Evolutionary conservation across 148 eudicot species (phyloP), one percentile per base, ranked within the genome.

Genomic region (Rhododendron griersonianum): DNA sequence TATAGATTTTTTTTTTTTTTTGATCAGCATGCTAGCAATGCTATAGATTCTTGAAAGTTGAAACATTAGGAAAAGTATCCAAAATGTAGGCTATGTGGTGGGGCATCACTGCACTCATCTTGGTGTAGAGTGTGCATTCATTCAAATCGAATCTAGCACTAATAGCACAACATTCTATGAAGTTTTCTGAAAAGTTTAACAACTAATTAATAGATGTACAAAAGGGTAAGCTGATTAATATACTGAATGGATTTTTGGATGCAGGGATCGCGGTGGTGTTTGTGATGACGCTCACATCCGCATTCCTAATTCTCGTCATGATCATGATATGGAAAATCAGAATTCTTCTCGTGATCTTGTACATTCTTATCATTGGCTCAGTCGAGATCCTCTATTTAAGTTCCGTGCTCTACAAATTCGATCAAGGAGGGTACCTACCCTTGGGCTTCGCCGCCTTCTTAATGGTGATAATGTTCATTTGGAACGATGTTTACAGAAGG

Each of bases 241-340:
- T 30, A 30, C 75, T 4, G 7, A 69, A 0, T 69, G 16, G 19
- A 69, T 69, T 69, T 30, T 50, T 57, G 67, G 79, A 25, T 87
- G 79, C 83, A 91, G 91, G 93, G 6, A 91, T 91, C 15, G 93
- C 92, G 2, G 91, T 91, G 53, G 92, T 88, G 25, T 88, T 90
- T 41, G 93, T 90, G 44, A 90, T 88, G 88, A 77, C 83, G 3
- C 84, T 91, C 15, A 91, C 93, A 16, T 90, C 93, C 0, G 59
- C 67, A 9, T 87, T 91, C 59, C 74, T 90, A 86, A 84, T 90
- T 9, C 85, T 91, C 23, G 86, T 91, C 59, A 88, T 91, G 93
- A 51, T 90, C 11, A 35, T 90, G 7, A 87, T 91, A 48, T 90
- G 93, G 93, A 91, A 89, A 87, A 85, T 21, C 39, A 41, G 86